Conservation (phyloP, 768 basidiomycete genomes). For the Pleurotus tuoliensis region DNA sequence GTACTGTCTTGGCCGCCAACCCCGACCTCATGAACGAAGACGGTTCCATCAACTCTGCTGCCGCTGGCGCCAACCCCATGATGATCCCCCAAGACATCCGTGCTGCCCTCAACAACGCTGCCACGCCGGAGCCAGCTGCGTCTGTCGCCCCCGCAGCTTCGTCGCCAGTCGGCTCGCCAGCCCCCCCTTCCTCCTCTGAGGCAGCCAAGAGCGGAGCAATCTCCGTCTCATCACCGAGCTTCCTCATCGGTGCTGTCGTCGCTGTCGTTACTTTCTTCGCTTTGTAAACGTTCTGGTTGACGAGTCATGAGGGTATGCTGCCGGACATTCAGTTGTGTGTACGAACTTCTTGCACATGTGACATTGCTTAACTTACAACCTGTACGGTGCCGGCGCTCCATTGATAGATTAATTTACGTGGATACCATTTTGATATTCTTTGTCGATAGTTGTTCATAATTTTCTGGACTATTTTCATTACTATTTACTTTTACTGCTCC, state of each 20-base stretch:
- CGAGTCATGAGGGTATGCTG: background rate
- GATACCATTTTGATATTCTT: constrained; percentile 14
- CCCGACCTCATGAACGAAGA: constrained; percentile 45
- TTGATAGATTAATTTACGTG: constrained; percentile 14
- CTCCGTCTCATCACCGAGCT: constrained; percentile 42
- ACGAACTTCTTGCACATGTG: constrained; percentile 13
- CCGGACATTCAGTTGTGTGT: constrained; percentile 5
- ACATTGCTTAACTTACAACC: constrained; percentile 9
- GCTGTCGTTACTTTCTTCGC: constrained; percentile 43
- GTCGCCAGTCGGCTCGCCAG: constrained; percentile 10
- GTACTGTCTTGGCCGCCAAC: constrained; percentile 43
- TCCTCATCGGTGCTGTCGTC: constrained; percentile 46
- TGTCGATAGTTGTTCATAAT: constrained; percentile 7
- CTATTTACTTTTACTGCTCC: constrained; percentile 5
- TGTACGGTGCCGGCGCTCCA: constrained; percentile 8
- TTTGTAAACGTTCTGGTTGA: constrained; percentile 29
- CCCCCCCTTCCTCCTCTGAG: constrained; percentile 13
- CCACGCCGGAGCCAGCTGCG: constrained; percentile 13
- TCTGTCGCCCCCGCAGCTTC: constrained; percentile 5
- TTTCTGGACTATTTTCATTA: constrained; percentile 10
- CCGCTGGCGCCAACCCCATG: constrained; percentile 39
- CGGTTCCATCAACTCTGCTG: constrained; percentile 48
- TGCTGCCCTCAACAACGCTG: constrained; percentile 36
- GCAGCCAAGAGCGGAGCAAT: constrained; percentile 38
- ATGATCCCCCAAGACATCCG: constrained; percentile 60